phyloP scores from a whole-genome alignment of 164 flowering plant genomes.

The Vitis vinifera region ASM3070453v1 NC_081814.1:269501-270000 shows the following conservation, averaged over 20 bases:
- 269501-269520: too few species aligned
- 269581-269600: too few species aligned
- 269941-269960: not conserved
- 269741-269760: not conserved
- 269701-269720: too few species aligned
- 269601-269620: too few species aligned
- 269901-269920: conserved; percentile 74
- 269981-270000: not conserved
- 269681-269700: too few species aligned
- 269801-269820: not conserved
- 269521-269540: too few species aligned
- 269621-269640: too few species aligned
- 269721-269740: too few species aligned
- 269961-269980: not conserved
- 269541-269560: too few species aligned
- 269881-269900: conserved; percentile 82
- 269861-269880: conserved; percentile 50
- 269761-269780: not conserved
- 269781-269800: not conserved
- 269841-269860: not conserved
- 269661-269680: too few species aligned
- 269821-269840: not conserved
- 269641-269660: too few species aligned
- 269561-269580: too few species aligned
- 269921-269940: conserved; percentile 70